Evolutionary conservation across 1,284 basidiomycete species (phyloP).

Genomic region (Tilletia setariae): DNA sequence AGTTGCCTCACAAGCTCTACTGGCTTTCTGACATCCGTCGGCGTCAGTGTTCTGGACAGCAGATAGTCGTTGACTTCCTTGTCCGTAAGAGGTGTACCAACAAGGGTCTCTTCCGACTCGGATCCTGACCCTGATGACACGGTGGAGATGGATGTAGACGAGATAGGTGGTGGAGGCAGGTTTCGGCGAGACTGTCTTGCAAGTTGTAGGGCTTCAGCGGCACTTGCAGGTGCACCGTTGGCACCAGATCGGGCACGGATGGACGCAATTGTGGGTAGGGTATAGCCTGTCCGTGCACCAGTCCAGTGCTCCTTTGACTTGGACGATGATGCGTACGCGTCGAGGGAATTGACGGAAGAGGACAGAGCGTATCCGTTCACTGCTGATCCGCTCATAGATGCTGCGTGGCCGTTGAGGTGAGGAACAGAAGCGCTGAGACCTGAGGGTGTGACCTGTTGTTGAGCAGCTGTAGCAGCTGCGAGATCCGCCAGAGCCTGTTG

Average conservation of each 20-base stretch:
- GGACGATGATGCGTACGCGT: background rate
- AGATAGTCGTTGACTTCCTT: constrained; percentile 50
- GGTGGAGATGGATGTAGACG: background rate
- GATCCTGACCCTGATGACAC: constrained; percentile 32
- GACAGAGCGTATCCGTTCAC: constrained; percentile 9
- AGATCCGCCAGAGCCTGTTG: constrained; percentile 28
- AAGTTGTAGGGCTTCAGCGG: constrained; percentile 1
- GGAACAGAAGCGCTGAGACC: background rate
- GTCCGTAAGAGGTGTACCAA: constrained; percentile 40
- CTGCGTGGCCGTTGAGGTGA: constrained; percentile 2
- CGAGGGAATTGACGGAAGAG: background rate
- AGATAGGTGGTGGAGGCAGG: constrained; percentile 10
- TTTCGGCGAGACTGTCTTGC: background rate
- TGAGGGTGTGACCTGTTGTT: background rate
- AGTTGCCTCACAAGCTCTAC: constrained; percentile 45
- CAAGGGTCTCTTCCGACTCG: constrained; percentile 44
- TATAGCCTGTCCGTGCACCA: constrained; percentile 40
- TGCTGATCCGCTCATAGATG: constrained; percentile 4
- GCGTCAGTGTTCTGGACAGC: constrained; percentile 41
- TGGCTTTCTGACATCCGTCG: constrained; percentile 44
- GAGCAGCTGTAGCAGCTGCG: constrained; percentile 21
- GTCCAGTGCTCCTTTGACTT: constrained; percentile 33
- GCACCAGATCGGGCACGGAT: constrained; percentile 28
- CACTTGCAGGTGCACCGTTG: background rate
- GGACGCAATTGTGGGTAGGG: constrained; percentile 41